Evolutionary conservation across 2,329 filamentous ascomycete species (phyloP).

Genomic region (Microdochium nivale): DNA sequence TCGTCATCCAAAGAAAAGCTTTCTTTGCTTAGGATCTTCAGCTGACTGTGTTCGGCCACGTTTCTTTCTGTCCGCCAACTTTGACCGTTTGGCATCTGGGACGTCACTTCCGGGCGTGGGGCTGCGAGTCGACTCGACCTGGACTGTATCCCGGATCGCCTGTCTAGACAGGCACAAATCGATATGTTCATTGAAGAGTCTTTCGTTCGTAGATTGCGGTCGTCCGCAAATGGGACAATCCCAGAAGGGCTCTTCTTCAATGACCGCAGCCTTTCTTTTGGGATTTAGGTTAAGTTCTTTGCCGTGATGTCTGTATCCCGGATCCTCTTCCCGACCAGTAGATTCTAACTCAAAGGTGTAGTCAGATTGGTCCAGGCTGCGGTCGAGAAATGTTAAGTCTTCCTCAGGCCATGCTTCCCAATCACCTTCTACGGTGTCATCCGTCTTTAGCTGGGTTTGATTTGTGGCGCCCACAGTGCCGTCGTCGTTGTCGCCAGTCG

Average conservation of each 20-base stretch:
- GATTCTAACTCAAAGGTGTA: not conserved
- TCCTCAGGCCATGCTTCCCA: slow-evolving; percentile 65
- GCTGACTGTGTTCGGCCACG: slow-evolving; percentile 9
- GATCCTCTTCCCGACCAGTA: slow-evolving; percentile 20
- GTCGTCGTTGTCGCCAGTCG: slow-evolving; percentile 7
- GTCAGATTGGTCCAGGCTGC: not conserved
- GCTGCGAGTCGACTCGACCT: slow-evolving; percentile 32
- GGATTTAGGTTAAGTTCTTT: slow-evolving; percentile 43
- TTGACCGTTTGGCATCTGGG: slow-evolving; percentile 27
- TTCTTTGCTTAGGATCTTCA: slow-evolving; percentile 21
- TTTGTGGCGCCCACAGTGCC: slow-evolving; percentile 25
- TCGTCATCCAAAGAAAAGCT: slow-evolving; percentile 39
- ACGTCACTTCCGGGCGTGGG: slow-evolving; percentile 17
- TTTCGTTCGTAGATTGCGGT: slow-evolving; percentile 67
- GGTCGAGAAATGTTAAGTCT: slow-evolving; percentile 32
- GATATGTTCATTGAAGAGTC: slow-evolving; percentile 80
- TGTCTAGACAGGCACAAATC: slow-evolving; percentile 82
- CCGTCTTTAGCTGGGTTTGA: slow-evolving; percentile 12
- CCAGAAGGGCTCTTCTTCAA: slow-evolving; percentile 53
- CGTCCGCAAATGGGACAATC: slow-evolving; percentile 80
- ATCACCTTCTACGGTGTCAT: slow-evolving; percentile 23
- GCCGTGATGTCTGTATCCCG: slow-evolving; percentile 29
- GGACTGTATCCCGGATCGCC: slow-evolving; percentile 76
- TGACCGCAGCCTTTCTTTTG: slow-evolving; percentile 18
- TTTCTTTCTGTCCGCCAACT: slow-evolving; percentile 16